A percentile compares a stretch with the other conserved stretches of the same genome.
These are phyloP conservation scores for Citrus sp. DNA, from an alignment of 345 rosid species.

Conservation along the genomic window DNA sequence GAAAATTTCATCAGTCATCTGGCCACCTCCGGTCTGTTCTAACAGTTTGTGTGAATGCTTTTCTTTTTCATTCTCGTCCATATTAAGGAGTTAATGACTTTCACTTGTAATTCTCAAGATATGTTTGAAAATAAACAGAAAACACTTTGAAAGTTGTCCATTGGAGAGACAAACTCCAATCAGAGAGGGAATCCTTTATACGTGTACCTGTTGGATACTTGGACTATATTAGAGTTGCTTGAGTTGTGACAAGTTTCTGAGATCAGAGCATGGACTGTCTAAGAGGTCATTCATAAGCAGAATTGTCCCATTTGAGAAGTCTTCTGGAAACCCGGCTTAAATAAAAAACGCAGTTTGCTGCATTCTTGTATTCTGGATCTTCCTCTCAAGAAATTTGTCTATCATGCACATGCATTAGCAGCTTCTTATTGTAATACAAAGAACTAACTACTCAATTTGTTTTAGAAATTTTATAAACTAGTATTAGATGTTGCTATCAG, in stretches of 20 bases:
- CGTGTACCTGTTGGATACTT: too few relatives aligned
- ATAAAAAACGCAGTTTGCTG: too few relatives aligned
- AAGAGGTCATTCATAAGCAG: background rate
- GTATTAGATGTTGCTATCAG: background rate
- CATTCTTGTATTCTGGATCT: background rate
- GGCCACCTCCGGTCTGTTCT: background rate
- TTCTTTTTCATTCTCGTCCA: background rate
- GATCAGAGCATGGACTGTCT: background rate
- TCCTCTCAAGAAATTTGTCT: background rate
- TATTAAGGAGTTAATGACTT: background rate
- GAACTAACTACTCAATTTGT: background rate
- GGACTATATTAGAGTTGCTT: background rate
- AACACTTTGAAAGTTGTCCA: background rate
- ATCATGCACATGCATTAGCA: background rate
- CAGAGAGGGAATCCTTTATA: background rate
- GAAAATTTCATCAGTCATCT: background rate
- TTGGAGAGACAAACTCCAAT: background rate
- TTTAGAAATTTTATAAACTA: background rate
- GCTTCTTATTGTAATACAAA: background rate
- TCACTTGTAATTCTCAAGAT: background rate
- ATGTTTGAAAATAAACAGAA: background rate
- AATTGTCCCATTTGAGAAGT: background rate
- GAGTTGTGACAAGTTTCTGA: background rate
- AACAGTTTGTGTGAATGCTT: background rate
- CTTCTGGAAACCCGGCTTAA: too few relatives aligned